phyloP scores from a whole-genome alignment of 2,329 filamentous ascomycete genomes.

The Cercospora sp. region DNA sequence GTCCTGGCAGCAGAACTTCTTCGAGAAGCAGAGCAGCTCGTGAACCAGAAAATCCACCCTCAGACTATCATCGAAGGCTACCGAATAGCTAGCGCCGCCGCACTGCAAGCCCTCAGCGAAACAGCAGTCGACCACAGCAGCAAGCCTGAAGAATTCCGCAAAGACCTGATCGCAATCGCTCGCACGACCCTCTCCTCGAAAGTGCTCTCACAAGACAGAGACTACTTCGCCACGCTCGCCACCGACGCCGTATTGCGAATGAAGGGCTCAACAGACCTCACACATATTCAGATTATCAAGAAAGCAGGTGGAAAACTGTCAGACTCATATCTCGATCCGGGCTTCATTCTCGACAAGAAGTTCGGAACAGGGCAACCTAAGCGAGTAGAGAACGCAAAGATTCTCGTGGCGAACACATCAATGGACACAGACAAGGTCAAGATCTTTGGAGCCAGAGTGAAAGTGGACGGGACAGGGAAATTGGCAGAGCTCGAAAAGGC shows the following conservation, averaged over 20 bases:
- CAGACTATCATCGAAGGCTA: slow-evolving; percentile 99
- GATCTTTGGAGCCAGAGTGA: slow-evolving; percentile 96
- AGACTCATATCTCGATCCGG: slow-evolving; percentile 96
- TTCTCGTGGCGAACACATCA: slow-evolving; percentile 93
- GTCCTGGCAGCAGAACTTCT: slow-evolving; percentile 93
- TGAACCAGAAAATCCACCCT: slow-evolving; percentile 97
- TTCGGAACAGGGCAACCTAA: slow-evolving; percentile 99
- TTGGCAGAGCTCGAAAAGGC: slow-evolving; percentile 98
- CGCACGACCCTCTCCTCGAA: slow-evolving; percentile 96
- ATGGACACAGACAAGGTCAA: slow-evolving; percentile 99
- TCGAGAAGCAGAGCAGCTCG: slow-evolving; percentile 93
- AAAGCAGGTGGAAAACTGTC: slow-evolving; percentile 96
- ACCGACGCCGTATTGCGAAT: slow-evolving; percentile 89
- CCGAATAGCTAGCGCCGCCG: slow-evolving; percentile 90
- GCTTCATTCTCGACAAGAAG: slow-evolving; percentile 98
- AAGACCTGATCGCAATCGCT: slow-evolving; percentile 86
- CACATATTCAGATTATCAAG: slow-evolving; percentile 99
- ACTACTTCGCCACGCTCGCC: slow-evolving; percentile 86
- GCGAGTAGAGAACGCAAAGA: slow-evolving; percentile 95
- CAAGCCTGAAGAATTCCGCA: slow-evolving; percentile 78
- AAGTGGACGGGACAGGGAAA: slow-evolving; percentile 94
- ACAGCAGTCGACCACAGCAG: slow-evolving; percentile 88
- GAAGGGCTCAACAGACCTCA: slow-evolving; percentile 87
- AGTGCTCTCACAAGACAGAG: slow-evolving; percentile 88
- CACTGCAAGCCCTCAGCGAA: slow-evolving; percentile 78